Evolutionary conservation across 2,329 filamentous ascomycete genomes (phyloP).

Genomic region (Colletotrichum tropicale): DNA sequence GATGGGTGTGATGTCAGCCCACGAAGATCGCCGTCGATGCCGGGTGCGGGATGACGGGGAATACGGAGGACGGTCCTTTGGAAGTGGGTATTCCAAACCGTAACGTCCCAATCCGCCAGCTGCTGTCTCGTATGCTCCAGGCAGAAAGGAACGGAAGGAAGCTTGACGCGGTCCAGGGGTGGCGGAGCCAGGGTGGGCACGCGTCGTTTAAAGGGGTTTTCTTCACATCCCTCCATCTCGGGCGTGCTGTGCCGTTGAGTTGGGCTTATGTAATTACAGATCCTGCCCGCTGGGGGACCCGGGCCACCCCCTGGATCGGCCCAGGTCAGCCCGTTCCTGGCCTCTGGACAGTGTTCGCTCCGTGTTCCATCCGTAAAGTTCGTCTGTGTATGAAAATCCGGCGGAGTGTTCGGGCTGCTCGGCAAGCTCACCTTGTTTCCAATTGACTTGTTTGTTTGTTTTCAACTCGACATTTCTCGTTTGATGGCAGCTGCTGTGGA

Average conservation of each 20-base stretch:
- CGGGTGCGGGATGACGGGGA: neutral
- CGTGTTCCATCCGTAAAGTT: neutral
- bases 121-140: neutral
- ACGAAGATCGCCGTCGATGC: neutral
- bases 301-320: neutral
- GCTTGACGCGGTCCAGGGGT: conserved; percentile 20
- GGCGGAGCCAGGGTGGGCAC: neutral
- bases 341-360: neutral
- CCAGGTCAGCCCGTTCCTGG: neutral
- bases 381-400: neutral
- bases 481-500: neutral
- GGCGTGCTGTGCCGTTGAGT: neutral
- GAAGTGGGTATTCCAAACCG: neutral
- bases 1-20: neutral
- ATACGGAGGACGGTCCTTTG: neutral
- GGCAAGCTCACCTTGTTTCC: neutral
- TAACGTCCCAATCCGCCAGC: neutral
- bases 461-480: neutral
- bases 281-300: neutral
- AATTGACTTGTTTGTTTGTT: neutral
- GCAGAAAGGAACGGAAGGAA: neutral
- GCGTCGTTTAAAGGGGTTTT: neutral
- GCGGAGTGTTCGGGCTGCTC: neutral
- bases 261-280: conserved; percentile 3
- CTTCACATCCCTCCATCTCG: neutral